Evolutionary conservation across 2,329 filamentous ascomycete genomes (phyloP), one percentile per base, ranked within the genome.

Genomic region (Microdochium trichocladiopsis): DNA sequence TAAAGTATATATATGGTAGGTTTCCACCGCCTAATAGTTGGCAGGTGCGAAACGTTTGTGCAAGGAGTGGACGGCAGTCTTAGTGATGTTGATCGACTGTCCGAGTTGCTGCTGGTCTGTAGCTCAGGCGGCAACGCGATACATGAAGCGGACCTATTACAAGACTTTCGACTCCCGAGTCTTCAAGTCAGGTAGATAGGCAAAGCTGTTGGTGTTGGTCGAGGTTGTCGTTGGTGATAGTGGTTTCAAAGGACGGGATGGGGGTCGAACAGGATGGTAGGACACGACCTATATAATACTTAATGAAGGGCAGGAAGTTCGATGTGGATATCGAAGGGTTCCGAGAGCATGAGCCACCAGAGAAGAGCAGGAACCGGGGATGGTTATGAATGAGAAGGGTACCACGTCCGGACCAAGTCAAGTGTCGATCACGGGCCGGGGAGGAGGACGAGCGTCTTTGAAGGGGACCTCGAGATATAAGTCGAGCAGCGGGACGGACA

Each of bases 241-340:
- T 50, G 25, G 21, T 41, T 50, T 25, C 55, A 50, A 45, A 53
- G 49, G 43, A 53, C 52, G 54, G 56, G 52, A 51, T 53, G 28
- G 50, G 52, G 56, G 53, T 48, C 51, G 55, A 55, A 53, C 55
- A 57, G 57, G 59, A 53, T 51, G 54, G 52, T 51, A 18, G 49
- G 25, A 12, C 9, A 54, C 59, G 57, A 55, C 59, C 37, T 58
- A 57, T 65, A 60, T 61, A 58, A 58, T 55, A 57, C 56, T 60
- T 64, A 66, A 59, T 63, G 66, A 65, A 61, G 63, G 60, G 58
- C 61, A 63, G 56, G 65, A 65, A 57, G 61, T 60, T 63, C 62
- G 59, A 64, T 52, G 50, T 52, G 50, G 43, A 50, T 48, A 52
- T 61, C 61, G 60, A 62, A 60, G 52, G 57, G 50, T 64, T 65